Evolutionary conservation across 495 filamentous ascomycete genomes (phyloP).

Genomic region (Aspergillus egyptiacus): DNA sequence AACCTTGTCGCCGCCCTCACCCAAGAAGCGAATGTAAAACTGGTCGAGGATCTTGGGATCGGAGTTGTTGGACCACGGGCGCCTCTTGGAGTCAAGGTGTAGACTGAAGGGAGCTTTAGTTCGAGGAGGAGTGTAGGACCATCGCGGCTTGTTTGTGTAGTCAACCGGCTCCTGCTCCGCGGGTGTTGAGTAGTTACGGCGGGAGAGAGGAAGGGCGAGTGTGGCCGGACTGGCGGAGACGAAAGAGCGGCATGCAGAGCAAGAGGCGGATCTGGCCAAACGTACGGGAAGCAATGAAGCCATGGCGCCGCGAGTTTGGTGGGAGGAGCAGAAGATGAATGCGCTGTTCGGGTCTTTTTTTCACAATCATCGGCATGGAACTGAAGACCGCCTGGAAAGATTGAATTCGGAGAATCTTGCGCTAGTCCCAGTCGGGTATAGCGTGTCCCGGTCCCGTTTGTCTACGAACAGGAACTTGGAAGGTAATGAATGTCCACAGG

Average conservation of each 20-base stretch:
- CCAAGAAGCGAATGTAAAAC: slow-evolving; percentile 68
- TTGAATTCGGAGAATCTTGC: slow-evolving; percentile 23
- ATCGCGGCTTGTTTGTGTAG: slow-evolving; percentile 57
- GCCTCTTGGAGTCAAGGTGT: slow-evolving; percentile 41
- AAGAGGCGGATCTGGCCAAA: slow-evolving; percentile 31
- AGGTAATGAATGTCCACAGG: too few species aligned
- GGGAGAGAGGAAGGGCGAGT: slow-evolving; percentile 14
- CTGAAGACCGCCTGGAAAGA: slow-evolving; percentile 21
- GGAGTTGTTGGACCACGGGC: slow-evolving; percentile 61
- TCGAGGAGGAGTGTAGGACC: slow-evolving; percentile 70
- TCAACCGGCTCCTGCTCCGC: slow-evolving; percentile 23
- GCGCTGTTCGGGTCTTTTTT: slow-evolving; percentile 29
- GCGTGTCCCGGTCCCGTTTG: too few species aligned
- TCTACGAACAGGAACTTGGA: too few species aligned
- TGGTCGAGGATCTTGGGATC: slow-evolving; percentile 65
- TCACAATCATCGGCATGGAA: slow-evolving; percentile 15
- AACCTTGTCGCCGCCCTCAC: slow-evolving; percentile 59
- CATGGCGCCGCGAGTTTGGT: slow-evolving; percentile 28
- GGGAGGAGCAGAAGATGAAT: slow-evolving; percentile 25
- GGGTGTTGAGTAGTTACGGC: slow-evolving; percentile 20
- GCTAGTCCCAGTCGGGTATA: slow-evolving; percentile 20
- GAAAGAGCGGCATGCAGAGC: slow-evolving; percentile 29
- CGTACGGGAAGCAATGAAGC: slow-evolving; percentile 34
- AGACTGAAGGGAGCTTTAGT: slow-evolving; percentile 69
- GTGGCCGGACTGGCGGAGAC: slow-evolving; percentile 13